A percentile compares a stretch with the other conserved stretches of the same genome.
Evolutionary conservation across 73 alveolate species (phyloP).

Genomic region (Symbiodinium natans): DNA sequence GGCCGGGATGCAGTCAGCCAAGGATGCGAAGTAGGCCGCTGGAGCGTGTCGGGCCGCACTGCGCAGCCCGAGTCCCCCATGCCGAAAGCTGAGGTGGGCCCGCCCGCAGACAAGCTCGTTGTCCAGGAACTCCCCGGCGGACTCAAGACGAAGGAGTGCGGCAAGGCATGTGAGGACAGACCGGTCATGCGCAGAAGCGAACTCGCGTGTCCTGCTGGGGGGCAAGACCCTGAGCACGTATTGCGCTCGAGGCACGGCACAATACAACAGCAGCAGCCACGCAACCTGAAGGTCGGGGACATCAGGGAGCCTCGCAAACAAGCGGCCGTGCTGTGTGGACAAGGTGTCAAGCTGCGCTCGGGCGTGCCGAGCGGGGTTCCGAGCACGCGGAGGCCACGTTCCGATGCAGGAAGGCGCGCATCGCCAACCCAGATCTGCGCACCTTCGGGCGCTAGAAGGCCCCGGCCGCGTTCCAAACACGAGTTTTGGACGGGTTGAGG

Average conservation of each 20-base stretch:
- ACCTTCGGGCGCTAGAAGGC: too few relatives aligned
- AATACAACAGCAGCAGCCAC: not conserved
- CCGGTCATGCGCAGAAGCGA: not conserved
- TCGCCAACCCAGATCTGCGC: too few relatives aligned
- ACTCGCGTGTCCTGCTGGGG: not conserved
- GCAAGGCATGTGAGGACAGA: not conserved
- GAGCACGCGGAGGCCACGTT: too few relatives aligned
- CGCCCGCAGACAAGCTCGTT: not conserved
- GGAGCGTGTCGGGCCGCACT: not conserved
- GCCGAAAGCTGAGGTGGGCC: not conserved
- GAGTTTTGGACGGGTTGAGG: not conserved
- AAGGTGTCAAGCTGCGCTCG: not conserved
- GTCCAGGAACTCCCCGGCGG: not conserved
- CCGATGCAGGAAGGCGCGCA: too few relatives aligned
- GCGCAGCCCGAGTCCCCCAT: conserved; percentile 15
- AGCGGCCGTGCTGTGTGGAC: too few relatives aligned
- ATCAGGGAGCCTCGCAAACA: not conserved
- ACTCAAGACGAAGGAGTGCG: not conserved
- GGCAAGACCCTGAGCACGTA: conserved; percentile 14
- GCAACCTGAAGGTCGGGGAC: conserved; percentile 24
- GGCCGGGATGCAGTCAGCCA: conserved; percentile 23
- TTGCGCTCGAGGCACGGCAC: conserved; percentile 15
- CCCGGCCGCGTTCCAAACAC: too few relatives aligned
- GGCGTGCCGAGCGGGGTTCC: not conserved
- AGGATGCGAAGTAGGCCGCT: conserved; percentile 25